Evolutionary conservation across 1,284 basidiomycete species (phyloP).

Genomic region (Vanrija sp.): DNA sequence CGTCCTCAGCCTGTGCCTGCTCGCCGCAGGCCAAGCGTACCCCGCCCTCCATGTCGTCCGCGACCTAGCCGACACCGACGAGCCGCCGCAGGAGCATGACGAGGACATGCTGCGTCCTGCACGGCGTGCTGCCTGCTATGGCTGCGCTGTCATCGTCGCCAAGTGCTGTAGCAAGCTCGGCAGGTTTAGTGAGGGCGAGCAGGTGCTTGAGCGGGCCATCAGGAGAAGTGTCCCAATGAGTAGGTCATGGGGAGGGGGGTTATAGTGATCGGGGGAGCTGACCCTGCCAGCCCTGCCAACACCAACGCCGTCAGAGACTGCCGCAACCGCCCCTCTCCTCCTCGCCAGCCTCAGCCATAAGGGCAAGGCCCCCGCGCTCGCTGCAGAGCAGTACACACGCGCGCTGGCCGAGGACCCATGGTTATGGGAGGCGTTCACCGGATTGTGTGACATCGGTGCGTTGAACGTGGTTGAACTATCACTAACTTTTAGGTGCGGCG

Average conservation of each 20-base stretch:
- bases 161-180: constrained; percentile 69
- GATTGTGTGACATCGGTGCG: constrained; percentile 75
- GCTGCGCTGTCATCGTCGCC: constrained; percentile 73
- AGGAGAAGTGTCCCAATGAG: constrained; percentile 29
- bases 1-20: constrained; percentile 71
- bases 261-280: background rate
- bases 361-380: constrained; percentile 61
- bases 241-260: constrained; percentile 14
- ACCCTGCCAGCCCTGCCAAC: constrained; percentile 23
- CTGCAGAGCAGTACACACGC: constrained; percentile 65
- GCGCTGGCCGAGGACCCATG: constrained; percentile 73
- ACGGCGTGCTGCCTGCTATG: constrained; percentile 54
- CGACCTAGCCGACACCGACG: constrained; percentile 47
- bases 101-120: background rate
- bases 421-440: constrained; percentile 91
- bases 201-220: constrained; percentile 38
- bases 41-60: constrained; percentile 71
- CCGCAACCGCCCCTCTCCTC: constrained; percentile 32
- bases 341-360: constrained; percentile 35
- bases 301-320: constrained; percentile 24
- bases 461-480: constrained; percentile 15
- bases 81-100: constrained; percentile 36
- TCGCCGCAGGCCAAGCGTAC: constrained; percentile 69
- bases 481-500: constrained; percentile 21
- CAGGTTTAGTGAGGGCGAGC: constrained; percentile 50